phyloP scores from a whole-genome alignment of 805 yeast species.

The Saturnispora saitoi region DNA sequence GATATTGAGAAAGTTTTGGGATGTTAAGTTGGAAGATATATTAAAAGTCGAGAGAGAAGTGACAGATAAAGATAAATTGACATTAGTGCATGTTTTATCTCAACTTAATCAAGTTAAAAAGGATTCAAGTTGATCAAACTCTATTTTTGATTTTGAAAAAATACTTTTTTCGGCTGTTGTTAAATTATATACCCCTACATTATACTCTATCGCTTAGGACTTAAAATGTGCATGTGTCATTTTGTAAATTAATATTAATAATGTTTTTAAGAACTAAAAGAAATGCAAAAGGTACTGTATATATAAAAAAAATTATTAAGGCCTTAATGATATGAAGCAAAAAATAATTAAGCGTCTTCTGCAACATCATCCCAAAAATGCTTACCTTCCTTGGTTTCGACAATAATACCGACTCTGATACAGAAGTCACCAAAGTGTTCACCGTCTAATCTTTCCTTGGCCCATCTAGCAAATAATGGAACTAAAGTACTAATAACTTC shows the following conservation, averaged over 20 bases:
- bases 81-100: slow-evolving; percentile 22
- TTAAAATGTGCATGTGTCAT: too few relatives aligned
- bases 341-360: slow-evolving; percentile 37
- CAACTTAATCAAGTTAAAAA: slow-evolving; percentile 16
- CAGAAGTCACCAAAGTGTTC: slow-evolving; percentile 95
- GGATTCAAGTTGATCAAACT: background rate
- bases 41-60: slow-evolving; percentile 38
- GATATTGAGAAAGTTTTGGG: slow-evolving; percentile 42
- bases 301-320: slow-evolving; percentile 8
- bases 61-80: slow-evolving; percentile 23
- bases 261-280: background rate
- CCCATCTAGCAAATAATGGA: slow-evolving; percentile 91
- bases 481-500: slow-evolving; percentile 70
- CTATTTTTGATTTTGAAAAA: background rate
- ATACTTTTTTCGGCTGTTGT: background rate
- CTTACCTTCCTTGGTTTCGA: slow-evolving; percentile 83
- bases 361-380: slow-evolving; percentile 92
- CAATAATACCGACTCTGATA: slow-evolving; percentile 78
- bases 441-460: slow-evolving; percentile 79
- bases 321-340: background rate
- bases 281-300: slow-evolving; percentile 1
- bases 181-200: too few relatives aligned
- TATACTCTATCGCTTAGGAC: too few relatives aligned
- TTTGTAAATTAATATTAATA: background rate
- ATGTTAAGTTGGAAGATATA: slow-evolving; percentile 37